Evolutionary conservation across 169 alveolate genomes (phyloP).

Genomic region (Babesia divergens): DNA sequence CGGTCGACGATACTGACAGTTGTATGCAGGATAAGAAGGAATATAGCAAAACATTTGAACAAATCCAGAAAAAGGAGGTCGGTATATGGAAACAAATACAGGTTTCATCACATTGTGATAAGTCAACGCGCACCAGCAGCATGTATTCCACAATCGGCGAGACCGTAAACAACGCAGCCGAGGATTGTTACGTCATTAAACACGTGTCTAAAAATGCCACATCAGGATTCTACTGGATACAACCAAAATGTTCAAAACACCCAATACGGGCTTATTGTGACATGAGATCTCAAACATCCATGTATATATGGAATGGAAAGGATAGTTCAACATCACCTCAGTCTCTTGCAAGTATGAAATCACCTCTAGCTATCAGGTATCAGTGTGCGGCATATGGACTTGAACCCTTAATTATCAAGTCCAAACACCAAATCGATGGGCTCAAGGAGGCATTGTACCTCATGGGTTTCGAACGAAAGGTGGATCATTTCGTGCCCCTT

Average conservation of each 20-base stretch:
- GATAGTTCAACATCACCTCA: slow-evolving; percentile 20
- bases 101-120: slow-evolving; percentile 60
- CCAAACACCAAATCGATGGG: slow-evolving; percentile 75
- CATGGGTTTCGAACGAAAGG: slow-evolving; percentile 78
- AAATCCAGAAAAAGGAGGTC: slow-evolving; percentile 66
- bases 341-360: slow-evolving; percentile 63
- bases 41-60: slow-evolving; percentile 72
- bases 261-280: slow-evolving; percentile 87
- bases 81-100: slow-evolving; percentile 68
- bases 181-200: slow-evolving; percentile 81
- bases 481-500: slow-evolving; percentile 80
- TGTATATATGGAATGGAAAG: slow-evolving; percentile 47
- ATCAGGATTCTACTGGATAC: slow-evolving; percentile 90
- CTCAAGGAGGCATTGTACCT: slow-evolving; percentile 74
- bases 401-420: slow-evolving; percentile 81
- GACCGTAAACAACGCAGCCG: slow-evolving; percentile 80
- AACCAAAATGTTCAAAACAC: slow-evolving; percentile 82
- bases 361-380: slow-evolving; percentile 76
- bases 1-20: slow-evolving; percentile 32
- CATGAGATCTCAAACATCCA: slow-evolving; percentile 66
- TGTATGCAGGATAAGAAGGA: slow-evolving; percentile 66
- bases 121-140: background rate
- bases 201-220: slow-evolving; percentile 63
- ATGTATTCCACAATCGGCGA: slow-evolving; percentile 75
- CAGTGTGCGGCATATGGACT: slow-evolving; percentile 84